Evolutionary conservation across 2,329 filamentous ascomycete species (phyloP).

Genomic region (Sporothrix globosa): DNA sequence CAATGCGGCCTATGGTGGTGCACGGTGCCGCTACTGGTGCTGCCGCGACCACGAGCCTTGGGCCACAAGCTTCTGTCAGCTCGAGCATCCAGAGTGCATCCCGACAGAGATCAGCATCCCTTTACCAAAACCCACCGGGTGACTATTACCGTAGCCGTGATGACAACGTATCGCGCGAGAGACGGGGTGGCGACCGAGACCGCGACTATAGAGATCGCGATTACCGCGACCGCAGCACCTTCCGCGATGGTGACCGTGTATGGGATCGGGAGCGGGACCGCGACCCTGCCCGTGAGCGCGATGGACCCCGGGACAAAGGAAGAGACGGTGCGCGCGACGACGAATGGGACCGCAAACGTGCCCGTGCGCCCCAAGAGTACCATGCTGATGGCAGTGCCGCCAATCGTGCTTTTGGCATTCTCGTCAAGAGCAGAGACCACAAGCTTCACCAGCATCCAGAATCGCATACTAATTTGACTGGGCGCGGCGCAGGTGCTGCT

Average conservation of each 20-base stretch:
- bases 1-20: conserved; percentile 47
- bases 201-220: conserved; percentile 47
- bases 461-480: neutral
- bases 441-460: conserved; percentile 29
- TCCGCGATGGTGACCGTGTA: conserved; percentile 38
- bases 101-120: conserved; percentile 42
- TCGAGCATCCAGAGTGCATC: conserved; percentile 37
- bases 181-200: conserved; percentile 38
- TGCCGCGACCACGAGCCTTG: neutral
- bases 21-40: conserved; percentile 1
- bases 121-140: conserved; percentile 46
- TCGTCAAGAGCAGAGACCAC: conserved; percentile 35
- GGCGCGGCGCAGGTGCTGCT: neutral
- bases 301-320: conserved; percentile 10
- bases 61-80: conserved; percentile 27
- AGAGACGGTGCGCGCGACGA: conserved; percentile 40
- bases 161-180: conserved; percentile 51
- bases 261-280: conserved; percentile 37
- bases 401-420: conserved; percentile 33
- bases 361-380: conserved; percentile 31
- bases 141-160: conserved; percentile 56
- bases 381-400: conserved; percentile 35
- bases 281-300: conserved; percentile 32
- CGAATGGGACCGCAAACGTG: conserved; percentile 25
- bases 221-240: conserved; percentile 28